Conservation (phyloP, 306 rosid species). For the Cyamopsis tetragonoloba region DNA sequence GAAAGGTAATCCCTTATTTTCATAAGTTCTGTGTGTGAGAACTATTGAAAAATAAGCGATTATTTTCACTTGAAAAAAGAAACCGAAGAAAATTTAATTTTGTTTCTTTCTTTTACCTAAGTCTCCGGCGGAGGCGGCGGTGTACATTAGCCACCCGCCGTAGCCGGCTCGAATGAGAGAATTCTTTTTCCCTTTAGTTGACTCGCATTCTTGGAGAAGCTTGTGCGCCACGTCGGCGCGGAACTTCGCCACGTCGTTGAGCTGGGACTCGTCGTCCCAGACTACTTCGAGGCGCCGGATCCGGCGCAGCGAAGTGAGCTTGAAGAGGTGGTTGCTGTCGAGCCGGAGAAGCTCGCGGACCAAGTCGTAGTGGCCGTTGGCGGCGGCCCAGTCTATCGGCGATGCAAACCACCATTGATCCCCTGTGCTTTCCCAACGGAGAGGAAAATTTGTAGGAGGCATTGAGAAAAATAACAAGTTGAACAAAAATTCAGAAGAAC, state of each 20-base stretch:
- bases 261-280: constrained; percentile 90
- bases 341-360: constrained; percentile 78
- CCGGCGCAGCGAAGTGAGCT: constrained; percentile 87
- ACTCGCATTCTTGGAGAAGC: constrained; percentile 65
- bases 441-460: constrained; percentile 89
- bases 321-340: constrained; percentile 87
- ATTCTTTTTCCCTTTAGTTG: constrained; percentile 53
- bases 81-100: too few relatives aligned
- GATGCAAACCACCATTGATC: constrained; percentile 99
- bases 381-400: constrained; percentile 96
- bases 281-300: constrained; percentile 88
- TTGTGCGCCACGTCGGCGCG: constrained; percentile 64
- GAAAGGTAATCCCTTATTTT: too few relatives aligned
- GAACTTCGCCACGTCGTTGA: constrained; percentile 70
- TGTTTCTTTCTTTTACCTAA: too few relatives aligned
- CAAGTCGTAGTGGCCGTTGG: constrained; percentile 91
- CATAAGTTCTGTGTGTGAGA: too few relatives aligned
- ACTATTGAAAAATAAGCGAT: too few relatives aligned
- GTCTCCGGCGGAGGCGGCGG: constrained; percentile 96
- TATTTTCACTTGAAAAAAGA: too few relatives aligned
- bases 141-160: constrained; percentile 98
- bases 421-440: constrained; percentile 98
- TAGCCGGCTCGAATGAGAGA: constrained; percentile 79
- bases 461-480: too few relatives aligned
- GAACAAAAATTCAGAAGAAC: too few relatives aligned